Percentiles rank a stretch among this genome's conserved stretches.
These are phyloP conservation scores for Pichia sp. DNA, from an alignment of 1,139 yeast species.

Conservation along the genomic window DNA sequence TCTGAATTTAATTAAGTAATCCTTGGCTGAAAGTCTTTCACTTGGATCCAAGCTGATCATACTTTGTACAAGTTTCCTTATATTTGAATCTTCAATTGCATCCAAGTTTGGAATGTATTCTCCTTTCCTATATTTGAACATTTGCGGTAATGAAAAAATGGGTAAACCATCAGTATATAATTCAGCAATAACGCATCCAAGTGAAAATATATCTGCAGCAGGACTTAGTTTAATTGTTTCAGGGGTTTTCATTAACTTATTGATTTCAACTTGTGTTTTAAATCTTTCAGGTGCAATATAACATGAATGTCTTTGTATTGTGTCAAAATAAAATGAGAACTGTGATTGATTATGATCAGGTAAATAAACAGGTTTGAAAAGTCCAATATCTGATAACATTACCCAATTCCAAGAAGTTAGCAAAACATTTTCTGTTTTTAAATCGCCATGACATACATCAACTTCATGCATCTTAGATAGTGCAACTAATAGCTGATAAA, in stretches of 20 bases:
- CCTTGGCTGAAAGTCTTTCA: slow-evolving; percentile 50
- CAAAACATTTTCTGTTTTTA: slow-evolving; percentile 81
- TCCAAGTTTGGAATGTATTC: slow-evolving; percentile 60
- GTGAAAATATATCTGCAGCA: slow-evolving; percentile 81
- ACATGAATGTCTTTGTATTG: slow-evolving; percentile 79
- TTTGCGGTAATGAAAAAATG: slow-evolving; percentile 75
- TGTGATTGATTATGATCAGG: slow-evolving; percentile 97
- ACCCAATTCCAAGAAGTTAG: slow-evolving; percentile 91
- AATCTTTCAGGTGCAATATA: slow-evolving; percentile 95
- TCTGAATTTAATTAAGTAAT: slow-evolving; percentile 45
- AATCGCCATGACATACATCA: slow-evolving; percentile 76
- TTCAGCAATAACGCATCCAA: slow-evolving; percentile 92
- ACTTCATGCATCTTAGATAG: slow-evolving; percentile 58
- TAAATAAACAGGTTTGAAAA: slow-evolving; percentile 73
- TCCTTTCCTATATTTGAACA: slow-evolving; percentile 71
- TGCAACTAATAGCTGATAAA: slow-evolving; percentile 66
- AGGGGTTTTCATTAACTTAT: slow-evolving; percentile 22
- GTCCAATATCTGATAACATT: slow-evolving; percentile 74
- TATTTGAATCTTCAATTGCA: slow-evolving; percentile 43
- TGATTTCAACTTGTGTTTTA: slow-evolving; percentile 31
- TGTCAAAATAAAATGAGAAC: slow-evolving; percentile 86
- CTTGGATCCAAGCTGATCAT: slow-evolving; percentile 62
- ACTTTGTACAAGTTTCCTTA: slow-evolving; percentile 49
- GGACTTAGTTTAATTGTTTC: slow-evolving; percentile 43
- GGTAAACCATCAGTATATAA: slow-evolving; percentile 82